Evolutionary conservation across 257 asterid genomes (phyloP), one percentile per base, ranked within the genome.

Genomic region (Anisodus tanguticus): DNA sequence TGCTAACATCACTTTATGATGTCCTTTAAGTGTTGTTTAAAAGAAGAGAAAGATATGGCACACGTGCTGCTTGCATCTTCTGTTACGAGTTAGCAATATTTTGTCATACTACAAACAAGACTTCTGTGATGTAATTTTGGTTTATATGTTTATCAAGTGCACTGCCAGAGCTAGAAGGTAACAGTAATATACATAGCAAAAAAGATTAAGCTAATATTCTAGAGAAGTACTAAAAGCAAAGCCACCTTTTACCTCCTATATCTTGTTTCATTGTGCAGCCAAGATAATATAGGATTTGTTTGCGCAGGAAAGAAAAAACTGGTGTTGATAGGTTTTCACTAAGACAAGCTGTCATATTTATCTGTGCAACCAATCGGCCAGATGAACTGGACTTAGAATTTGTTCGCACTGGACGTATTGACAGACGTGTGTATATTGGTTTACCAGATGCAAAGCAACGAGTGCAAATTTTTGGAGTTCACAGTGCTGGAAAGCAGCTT

Each of bases 301-400:
- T 81, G 26, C 87, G 83, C 97, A 97, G 99, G 86, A 93, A 93
- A 87, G 98, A 91, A 84, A 91, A 19, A 89, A 97, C 95, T 22
- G 99, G 98, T 3, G 92, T 92, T 74, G 98, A 97, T 86, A 90
- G 99, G 88, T 95, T 92, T 90, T 97, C 99, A 58, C 89, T 97
- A 82, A 88, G 93, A 86, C 98, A 97, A 88, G 98, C 98, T 84
- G 92, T 95, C 82, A 95, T 96, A 80, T 96, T 97, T 87, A 89
- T 97, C 79, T 97, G 99, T 88, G 99, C 99, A 85, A 97, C 99
- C 84, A 97, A 97, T 89, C 91, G 99, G 87, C 99, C 99, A 70
- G 98, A 97, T 86, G 98, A 92, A 88, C 79, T 97, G 90, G 97
- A 94, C 92, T 84, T 86, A 47, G 97, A 95, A 82, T 93, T 97